phyloP scores from a whole-genome alignment of 805 yeast genomes.

The Candida ortonii region DNA sequence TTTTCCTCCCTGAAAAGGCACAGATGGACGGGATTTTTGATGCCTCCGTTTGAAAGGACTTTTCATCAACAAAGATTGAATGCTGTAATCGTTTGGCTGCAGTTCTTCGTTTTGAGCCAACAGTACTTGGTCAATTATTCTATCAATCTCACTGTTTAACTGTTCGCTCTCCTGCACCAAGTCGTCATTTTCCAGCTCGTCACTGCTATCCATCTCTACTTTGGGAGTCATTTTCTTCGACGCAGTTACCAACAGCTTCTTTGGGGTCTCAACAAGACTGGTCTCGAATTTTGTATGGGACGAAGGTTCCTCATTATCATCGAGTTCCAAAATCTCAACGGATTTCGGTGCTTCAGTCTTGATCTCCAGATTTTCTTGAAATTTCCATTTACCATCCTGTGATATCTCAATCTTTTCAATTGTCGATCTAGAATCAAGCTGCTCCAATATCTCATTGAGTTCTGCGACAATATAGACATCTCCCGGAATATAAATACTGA shows the following conservation, averaged over 20 bases:
- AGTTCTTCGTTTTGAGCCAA: constrained; percentile 1
- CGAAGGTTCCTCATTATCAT: constrained; percentile 11
- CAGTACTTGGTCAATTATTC: constrained; percentile 15
- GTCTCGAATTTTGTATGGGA: background rate
- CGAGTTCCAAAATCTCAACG: constrained; percentile 21
- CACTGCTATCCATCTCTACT: constrained; percentile 3
- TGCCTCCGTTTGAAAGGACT: background rate
- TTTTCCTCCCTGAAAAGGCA: background rate
- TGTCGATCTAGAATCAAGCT: constrained; percentile 15
- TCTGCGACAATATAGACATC: constrained; percentile 34
- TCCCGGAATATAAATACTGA: constrained; percentile 30
- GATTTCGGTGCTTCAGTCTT: constrained; percentile 5
- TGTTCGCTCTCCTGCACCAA: constrained; percentile 12
- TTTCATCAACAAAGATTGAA: constrained; percentile 2
- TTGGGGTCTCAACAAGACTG: no score
- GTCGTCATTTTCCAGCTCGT: constrained; percentile 18
- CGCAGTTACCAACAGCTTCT: no score
- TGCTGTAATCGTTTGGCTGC: constrained; percentile 3
- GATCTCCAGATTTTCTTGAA: constrained; percentile 8
- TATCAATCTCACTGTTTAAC: constrained; percentile 14
- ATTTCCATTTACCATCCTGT: constrained; percentile 28
- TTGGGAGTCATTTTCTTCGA: no score
- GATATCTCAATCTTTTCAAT: constrained; percentile 27
- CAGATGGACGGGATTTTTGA: background rate
- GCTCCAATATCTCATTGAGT: constrained; percentile 25